Conservation (phyloP, 1,139 yeast species). For the Taphrina confusa region DNA sequence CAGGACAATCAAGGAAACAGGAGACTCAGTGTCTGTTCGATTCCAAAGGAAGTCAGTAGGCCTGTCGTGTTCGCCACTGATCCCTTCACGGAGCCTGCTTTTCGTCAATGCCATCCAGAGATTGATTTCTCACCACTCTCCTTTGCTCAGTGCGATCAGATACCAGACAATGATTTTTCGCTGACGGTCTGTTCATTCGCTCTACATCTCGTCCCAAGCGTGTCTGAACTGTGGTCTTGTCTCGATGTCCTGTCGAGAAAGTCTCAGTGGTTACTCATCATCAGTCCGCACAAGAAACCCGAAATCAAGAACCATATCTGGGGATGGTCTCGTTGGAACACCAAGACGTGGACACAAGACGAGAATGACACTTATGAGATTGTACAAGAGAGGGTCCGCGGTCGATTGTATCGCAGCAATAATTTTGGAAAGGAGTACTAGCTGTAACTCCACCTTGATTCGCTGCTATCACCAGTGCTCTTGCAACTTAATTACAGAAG, state of each 20-base stretch:
- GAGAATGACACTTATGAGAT: constrained; percentile 14
- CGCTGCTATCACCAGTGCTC: too few relatives aligned
- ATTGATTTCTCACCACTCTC: constrained; percentile 26
- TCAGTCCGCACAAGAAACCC: constrained; percentile 35
- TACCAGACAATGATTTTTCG: constrained; percentile 13
- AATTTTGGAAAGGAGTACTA: neutral
- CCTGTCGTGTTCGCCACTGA: constrained; percentile 31
- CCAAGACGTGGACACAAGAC: constrained; percentile 32
- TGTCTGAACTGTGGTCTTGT: constrained; percentile 31
- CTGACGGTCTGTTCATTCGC: constrained; percentile 34
- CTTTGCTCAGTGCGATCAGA: constrained; percentile 20
- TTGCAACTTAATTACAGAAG: too few relatives aligned
- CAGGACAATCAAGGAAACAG: constrained; percentile 3
- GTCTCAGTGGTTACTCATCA: constrained; percentile 34
- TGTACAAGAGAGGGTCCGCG: constrained; percentile 29
- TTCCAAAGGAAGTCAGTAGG: neutral
- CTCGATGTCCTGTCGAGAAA: constrained; percentile 33
- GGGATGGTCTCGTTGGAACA: constrained; percentile 37
- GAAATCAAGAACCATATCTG: constrained; percentile 33
- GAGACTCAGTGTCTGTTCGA: constrained; percentile 13
- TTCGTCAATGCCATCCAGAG: constrained; percentile 27
- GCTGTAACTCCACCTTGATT: too few relatives aligned
- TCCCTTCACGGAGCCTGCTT: constrained; percentile 35
- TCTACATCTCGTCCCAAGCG: constrained; percentile 28
- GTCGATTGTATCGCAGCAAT: constrained; percentile 23